phyloP scores from a whole-genome alignment of 73 alveolate species.

The Paraurostyla sp. region DNA sequence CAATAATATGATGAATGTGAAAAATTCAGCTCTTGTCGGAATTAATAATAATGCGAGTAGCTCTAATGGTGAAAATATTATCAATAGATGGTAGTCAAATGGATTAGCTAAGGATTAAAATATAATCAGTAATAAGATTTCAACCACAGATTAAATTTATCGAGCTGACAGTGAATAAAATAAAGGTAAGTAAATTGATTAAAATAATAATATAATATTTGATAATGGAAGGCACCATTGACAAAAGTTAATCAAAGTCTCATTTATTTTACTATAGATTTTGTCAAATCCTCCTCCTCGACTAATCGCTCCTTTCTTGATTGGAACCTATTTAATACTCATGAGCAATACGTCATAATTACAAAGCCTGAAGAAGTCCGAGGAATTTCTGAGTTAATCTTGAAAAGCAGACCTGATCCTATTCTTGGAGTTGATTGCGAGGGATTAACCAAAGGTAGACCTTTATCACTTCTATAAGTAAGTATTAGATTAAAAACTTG shows the following conservation, averaged over 20 bases:
- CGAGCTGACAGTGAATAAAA: not conserved
- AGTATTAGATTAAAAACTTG: not conserved
- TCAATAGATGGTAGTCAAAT: too few relatives aligned
- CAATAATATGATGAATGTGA: too few relatives aligned
- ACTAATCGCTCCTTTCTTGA: not conserved
- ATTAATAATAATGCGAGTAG: too few relatives aligned
- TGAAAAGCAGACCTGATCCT: slow-evolving; percentile 38
- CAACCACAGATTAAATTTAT: too few relatives aligned
- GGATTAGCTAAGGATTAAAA: too few relatives aligned
- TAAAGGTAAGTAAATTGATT: not conserved
- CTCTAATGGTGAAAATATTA: not conserved
- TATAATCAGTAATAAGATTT: too few relatives aligned
- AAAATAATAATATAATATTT: not conserved
- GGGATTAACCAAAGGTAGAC: slow-evolving; percentile 63
- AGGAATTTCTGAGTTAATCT: slow-evolving; percentile 20
- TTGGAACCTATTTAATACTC: slow-evolving; percentile 30
- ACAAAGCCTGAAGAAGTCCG: slow-evolving; percentile 58
- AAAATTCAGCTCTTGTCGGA: too few relatives aligned
- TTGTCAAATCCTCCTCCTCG: not conserved
- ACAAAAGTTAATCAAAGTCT: slow-evolving; percentile 1
- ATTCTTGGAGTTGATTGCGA: slow-evolving; percentile 71
- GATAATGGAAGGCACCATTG: slow-evolving; percentile 39
- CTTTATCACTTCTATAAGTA: slow-evolving; percentile 63
- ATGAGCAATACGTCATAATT: slow-evolving; percentile 48
- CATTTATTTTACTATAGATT: not conserved